Evolutionary conservation across 2,329 filamentous ascomycete genomes (phyloP).

Genomic region (Fusarium penzigii): DNA sequence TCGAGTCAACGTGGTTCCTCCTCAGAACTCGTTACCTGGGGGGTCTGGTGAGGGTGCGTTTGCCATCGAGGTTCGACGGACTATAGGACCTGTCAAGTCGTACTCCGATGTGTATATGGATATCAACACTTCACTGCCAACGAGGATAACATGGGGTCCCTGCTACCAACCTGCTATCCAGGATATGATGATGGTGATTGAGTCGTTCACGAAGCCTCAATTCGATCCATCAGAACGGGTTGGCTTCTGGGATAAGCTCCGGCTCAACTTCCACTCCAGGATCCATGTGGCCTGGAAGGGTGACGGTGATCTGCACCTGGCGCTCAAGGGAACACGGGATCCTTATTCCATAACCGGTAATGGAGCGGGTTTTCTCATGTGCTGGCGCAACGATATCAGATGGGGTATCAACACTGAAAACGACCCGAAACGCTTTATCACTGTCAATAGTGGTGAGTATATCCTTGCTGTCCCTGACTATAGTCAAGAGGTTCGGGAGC

Average conservation of each 20-base stretch:
- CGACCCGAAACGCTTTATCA: conserved; percentile 92
- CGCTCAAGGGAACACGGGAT: conserved; percentile 88
- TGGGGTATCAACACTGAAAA: conserved; percentile 84
- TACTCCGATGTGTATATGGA: conserved; percentile 91
- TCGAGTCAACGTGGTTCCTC: conserved; percentile 80
- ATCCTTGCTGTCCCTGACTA: conserved; percentile 94
- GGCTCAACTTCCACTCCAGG: conserved; percentile 89
- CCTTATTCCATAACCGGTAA: conserved; percentile 91
- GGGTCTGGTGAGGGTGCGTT: conserved; percentile 65
- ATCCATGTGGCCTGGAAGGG: conserved; percentile 90
- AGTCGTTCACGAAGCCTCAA: conserved; percentile 95
- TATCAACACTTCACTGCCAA: conserved; percentile 90
- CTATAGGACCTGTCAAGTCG: conserved; percentile 92
- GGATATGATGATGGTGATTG: conserved; percentile 99
- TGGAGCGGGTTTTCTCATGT: conserved; percentile 96
- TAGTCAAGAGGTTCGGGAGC: conserved; percentile 78
- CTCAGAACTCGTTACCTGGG: conserved; percentile 56
- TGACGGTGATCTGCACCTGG: conserved; percentile 91
- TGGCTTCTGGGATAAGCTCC: conserved; percentile 98
- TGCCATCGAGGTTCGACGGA: conserved; percentile 82
- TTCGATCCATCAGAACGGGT: conserved; percentile 91
- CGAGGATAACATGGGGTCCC: conserved; percentile 93
- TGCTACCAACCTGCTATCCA: conserved; percentile 98
- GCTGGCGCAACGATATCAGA: conserved; percentile 91
- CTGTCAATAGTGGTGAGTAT: conserved; percentile 92